A percentile compares a stretch with the other conserved stretches of the same genome.
Evolutionary conservation across 1,284 basidiomycete species (phyloP).

Genomic region (Takashimella tepidaria): DNA sequence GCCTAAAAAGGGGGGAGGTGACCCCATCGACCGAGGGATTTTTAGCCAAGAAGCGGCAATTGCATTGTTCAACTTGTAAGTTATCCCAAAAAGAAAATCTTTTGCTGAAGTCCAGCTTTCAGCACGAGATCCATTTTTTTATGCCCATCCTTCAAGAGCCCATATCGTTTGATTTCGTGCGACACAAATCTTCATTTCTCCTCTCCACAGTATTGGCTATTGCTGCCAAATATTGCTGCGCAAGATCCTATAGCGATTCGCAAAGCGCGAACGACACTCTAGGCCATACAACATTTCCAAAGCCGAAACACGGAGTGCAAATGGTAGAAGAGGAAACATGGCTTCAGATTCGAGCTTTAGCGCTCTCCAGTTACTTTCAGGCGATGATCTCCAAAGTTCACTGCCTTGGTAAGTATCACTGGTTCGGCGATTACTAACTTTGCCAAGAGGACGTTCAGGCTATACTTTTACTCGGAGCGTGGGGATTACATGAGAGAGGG

Average conservation of each 20-base stretch:
- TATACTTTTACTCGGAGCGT: conserved; percentile 13
- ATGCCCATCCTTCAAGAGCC: conserved; percentile 21
- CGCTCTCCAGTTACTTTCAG: conserved; percentile 20
- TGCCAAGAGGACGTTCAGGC: conserved; percentile 21
- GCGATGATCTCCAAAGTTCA: conserved; percentile 23
- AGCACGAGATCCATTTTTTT: conserved; percentile 17
- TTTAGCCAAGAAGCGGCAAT: conserved; percentile 11
- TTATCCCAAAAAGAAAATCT: not conserved
- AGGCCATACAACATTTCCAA: not conserved
- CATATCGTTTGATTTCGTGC: conserved; percentile 17
- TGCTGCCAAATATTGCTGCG: conserved; percentile 17
- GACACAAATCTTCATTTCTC: conserved; percentile 17
- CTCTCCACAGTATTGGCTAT: conserved; percentile 21
- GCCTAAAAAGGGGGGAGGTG: conserved; percentile 13
- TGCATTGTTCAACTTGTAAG: conserved; percentile 18
- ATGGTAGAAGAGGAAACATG: conserved; percentile 14
- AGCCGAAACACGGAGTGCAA: not conserved
- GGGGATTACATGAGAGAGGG: conserved; percentile 21
- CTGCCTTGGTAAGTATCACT: conserved; percentile 15
- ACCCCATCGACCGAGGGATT: conserved; percentile 19
- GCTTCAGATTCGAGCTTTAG: conserved; percentile 16
- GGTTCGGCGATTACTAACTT: not conserved
- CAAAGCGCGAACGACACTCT: not conserved
- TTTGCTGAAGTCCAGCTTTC: conserved; percentile 12
- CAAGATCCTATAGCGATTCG: not conserved